Base-by-base conservation (phyloP, 2,329 filamentous ascomycete genomes). In the Sporothrix mexicana region DNA sequence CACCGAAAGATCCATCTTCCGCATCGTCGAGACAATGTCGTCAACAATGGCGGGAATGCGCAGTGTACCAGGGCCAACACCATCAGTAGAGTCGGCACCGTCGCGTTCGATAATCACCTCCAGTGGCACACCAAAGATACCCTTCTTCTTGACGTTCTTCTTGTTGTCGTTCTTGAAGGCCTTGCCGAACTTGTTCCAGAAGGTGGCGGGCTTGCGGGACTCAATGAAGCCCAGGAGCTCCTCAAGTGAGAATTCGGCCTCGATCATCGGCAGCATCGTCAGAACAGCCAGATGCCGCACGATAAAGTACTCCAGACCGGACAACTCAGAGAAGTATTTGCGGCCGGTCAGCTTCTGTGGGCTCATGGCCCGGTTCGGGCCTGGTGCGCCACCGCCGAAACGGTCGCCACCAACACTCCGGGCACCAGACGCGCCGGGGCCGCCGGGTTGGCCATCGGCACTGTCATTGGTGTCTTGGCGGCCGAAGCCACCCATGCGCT, bases 131-230 rank as follows among this genome's bases (percentile, higher is more conserved):
- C 95, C 94, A 79, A 99, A 99, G 30, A 97, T 91, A 55, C 94
- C 95, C 85, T 97, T 97, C 84, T 97, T 97, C 84, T 97, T 97
- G 76, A 89, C 88, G 45, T 83, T 88, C 80, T 95, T 94, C 77
- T 85, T 88, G 77, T 90, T 92, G 77, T 96, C 93, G 77, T 93
- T 94, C 81, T 95, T 96, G 82, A 98, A 97, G 1, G 95, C 95
- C 80, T 98, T 97, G 75, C 95, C 95, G 75, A 99, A 95, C 78
- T 98, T 98, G 81, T 95, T 96, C 96, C 96, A 99, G 82, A 99
- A 97, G 0, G 93, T 98, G 30, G 93, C 90, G 75, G 88, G 86
- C 77, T 97, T 97, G 79, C 93, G 91, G 2, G 93, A 94, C 81
- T 99, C 96, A 75, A 99, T 98, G 68, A 99, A 89, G 74, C 93